Base-by-base conservation (phyloP, 257 asterid species). In the Orobanche coerulescens region DNA sequence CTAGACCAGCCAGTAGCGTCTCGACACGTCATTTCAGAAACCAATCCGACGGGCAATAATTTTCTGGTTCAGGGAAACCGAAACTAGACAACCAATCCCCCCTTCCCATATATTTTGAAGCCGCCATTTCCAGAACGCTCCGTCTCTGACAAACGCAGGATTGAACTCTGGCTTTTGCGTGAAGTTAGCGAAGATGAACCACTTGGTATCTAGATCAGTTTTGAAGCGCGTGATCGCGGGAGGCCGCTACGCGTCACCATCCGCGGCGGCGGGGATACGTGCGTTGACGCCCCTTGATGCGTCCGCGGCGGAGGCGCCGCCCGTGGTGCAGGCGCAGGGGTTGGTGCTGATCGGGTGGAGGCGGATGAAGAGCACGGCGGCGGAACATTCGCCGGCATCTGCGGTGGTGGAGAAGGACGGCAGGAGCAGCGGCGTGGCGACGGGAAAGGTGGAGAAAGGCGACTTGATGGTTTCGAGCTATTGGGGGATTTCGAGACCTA, bases 401-500 rank as follows among this genome's bases (percentile, higher is more conserved):
- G 48, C 61, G 19, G 52, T 16, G 65, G 61, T 0, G 65, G 81
- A 71, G 69, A 73, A 78, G 79, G 77, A 65, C 53, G 44, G 26
- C 62, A 78, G 79, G 52, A 54, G 39, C 37, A 67, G 65, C 39
- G 72, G 28, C 58, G 67, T 52, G 60, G 77, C 61, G 18, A 56
- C 56, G 68, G 67, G 48, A 68, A 67, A 73, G 76, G 66, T 37
- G 68, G 77, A 37, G 63, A 76, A 79, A 54, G 74, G 73, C 6
- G 79, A 70, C 6, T 19, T 56, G 71, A 61, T 39, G 78, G 72
- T 73, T 66, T 85, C 95, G 57, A 82, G 88, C 82, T 87, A 91
- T 62, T 91, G 96, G 98, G 98, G 98, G 6, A 56, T 88, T 58
- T 40, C 81, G 59, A 77, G 83, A 73, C 83, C 81, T 13, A 82